These are phyloP conservation scores for Pyrenula aspistea DNA, from an alignment of 495 filamentous ascomycete genomes.

Conservation along the genomic window DNA sequence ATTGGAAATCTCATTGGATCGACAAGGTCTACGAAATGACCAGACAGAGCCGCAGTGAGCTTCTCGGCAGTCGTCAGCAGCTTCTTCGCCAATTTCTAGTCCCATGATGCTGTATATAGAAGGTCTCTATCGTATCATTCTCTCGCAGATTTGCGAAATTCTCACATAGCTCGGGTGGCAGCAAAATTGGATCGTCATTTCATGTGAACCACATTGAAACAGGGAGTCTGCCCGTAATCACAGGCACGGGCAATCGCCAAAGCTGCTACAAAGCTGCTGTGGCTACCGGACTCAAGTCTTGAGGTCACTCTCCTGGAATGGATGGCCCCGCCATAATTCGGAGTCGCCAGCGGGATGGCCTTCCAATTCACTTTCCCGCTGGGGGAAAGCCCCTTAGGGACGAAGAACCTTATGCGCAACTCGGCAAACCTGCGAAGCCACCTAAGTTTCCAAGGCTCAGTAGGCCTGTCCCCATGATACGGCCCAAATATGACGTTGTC, in stretches of 20 bases:
- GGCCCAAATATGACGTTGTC: conserved; percentile 48
- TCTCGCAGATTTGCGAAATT: background rate
- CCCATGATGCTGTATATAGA: background rate
- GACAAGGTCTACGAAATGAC: background rate
- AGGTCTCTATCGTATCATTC: background rate
- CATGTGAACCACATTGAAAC: background rate
- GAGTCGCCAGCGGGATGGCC: background rate
- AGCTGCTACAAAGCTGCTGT: background rate
- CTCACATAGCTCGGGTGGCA: background rate
- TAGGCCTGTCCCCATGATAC: conserved; percentile 42
- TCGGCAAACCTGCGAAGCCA: background rate
- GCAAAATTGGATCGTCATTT: background rate
- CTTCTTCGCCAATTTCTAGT: background rate
- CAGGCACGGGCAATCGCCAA: background rate
- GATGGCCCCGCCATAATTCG: background rate
- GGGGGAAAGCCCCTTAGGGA: background rate
- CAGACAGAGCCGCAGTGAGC: background rate
- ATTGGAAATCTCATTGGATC: background rate
- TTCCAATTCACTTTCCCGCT: background rate
- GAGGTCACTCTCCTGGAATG: background rate
- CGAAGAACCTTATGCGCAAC: background rate
- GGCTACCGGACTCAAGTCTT: background rate
- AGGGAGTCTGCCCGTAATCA: background rate
- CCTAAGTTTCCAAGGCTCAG: conserved; percentile 32
- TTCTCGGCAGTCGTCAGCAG: background rate